These are phyloP conservation scores for Diaporthe longicolla DNA, from an alignment of 2,329 filamentous ascomycete genomes.

Conservation along the genomic window DNA sequence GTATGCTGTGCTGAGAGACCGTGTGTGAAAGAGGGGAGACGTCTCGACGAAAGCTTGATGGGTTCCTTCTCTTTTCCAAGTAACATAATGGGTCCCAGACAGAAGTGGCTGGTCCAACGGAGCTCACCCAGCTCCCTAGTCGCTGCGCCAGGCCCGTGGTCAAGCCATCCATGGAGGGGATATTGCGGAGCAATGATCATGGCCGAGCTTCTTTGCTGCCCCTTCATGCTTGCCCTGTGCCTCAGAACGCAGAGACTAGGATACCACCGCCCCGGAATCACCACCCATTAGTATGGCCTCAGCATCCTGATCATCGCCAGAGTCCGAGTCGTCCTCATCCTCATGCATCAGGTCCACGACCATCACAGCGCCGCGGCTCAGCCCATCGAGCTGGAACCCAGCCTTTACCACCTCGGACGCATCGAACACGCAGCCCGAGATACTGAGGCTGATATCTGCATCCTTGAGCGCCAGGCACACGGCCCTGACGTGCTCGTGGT, in stretches of 20 bases:
- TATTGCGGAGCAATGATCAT: neutral
- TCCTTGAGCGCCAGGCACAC: conserved; percentile 46
- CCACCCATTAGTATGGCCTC: conserved; percentile 38
- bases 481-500: conserved; percentile 46
- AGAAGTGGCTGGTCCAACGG: no score
- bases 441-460: conserved; percentile 45
- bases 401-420: conserved; percentile 41
- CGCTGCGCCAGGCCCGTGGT: neutral
- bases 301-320: conserved; percentile 41
- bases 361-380: conserved; percentile 45
- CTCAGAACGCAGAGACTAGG: neutral
- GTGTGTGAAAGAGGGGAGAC: neutral
- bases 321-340: conserved; percentile 40
- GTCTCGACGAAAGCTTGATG: neutral
- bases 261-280: conserved; percentile 28
- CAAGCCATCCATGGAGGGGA: neutral
- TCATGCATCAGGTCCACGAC: conserved; percentile 45
- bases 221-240: neutral
- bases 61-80: neutral
- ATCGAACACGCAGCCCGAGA: conserved; percentile 46
- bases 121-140: neutral
- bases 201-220: neutral
- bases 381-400: conserved; percentile 45
- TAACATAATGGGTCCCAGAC: no score
- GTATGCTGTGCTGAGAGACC: neutral